A percentile compares a stretch with the other conserved stretches of the same genome.
These are phyloP conservation scores for Senna tora DNA, from an alignment of 306 rosid species.

Conservation along the genomic window DNA sequence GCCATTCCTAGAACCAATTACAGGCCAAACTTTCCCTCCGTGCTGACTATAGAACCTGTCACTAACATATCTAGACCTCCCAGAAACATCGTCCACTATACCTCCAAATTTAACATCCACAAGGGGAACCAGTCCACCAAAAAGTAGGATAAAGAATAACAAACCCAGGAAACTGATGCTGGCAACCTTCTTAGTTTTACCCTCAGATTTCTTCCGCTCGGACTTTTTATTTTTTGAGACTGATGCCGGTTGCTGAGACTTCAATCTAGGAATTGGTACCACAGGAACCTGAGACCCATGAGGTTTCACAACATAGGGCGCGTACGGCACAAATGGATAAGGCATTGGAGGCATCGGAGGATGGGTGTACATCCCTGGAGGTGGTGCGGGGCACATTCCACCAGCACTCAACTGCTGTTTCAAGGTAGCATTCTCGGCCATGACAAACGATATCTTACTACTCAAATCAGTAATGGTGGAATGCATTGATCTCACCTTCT, in stretches of 20 bases:
- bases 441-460: constrained; percentile 59
- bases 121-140: constrained; percentile 80
- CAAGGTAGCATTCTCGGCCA: constrained; percentile 88
- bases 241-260: constrained; percentile 63
- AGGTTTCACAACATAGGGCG: constrained; percentile 76
- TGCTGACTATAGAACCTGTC: constrained; percentile 53
- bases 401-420: constrained; percentile 82
- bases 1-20: constrained; percentile 49
- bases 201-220: constrained; percentile 66
- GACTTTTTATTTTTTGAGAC: constrained; percentile 56
- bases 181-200: constrained; percentile 91
- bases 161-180: constrained; percentile 92
- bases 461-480: constrained; percentile 84
- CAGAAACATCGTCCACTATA: constrained; percentile 47
- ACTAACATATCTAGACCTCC: constrained; percentile 51
- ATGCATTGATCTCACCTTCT: constrained; percentile 81
- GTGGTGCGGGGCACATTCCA: constrained; percentile 60
- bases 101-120: constrained; percentile 66
- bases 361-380: constrained; percentile 75
- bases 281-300: constrained; percentile 89
- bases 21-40: constrained; percentile 62
- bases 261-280: constrained; percentile 91
- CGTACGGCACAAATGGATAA: constrained; percentile 81
- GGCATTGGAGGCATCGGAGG: constrained; percentile 71
- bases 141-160: constrained; percentile 71